Conservation (phyloP, 169 alveolate genomes). For the Babesia bigemina region DNA sequence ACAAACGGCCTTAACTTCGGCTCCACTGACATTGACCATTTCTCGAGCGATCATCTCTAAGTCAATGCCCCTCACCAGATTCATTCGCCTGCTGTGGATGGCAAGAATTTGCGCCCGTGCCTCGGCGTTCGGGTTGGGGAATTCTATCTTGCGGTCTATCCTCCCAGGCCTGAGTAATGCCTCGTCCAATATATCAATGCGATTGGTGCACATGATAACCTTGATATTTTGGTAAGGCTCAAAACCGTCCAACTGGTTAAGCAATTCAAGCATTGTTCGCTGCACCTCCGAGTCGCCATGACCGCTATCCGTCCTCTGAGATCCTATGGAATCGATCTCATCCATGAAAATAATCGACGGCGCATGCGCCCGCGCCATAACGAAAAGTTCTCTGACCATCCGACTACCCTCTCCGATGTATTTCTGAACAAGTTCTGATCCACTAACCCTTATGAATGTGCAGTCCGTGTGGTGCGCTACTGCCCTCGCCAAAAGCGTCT, state of each 20-base stretch:
- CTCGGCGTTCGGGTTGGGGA: slow-evolving; percentile 91
- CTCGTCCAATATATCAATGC: slow-evolving; percentile 98
- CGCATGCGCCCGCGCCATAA: slow-evolving; percentile 96
- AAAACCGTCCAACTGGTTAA: slow-evolving; percentile 99
- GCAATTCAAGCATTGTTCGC: slow-evolving; percentile 89
- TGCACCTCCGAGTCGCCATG: slow-evolving; percentile 96
- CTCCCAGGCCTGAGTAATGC: slow-evolving; percentile 98
- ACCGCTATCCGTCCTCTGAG: slow-evolving; percentile 89
- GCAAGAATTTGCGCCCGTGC: slow-evolving; percentile 94
- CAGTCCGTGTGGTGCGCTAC: slow-evolving; percentile 99
- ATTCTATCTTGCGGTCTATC: slow-evolving; percentile 97
- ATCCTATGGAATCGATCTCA: slow-evolving; percentile 96
- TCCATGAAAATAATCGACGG: slow-evolving; percentile 98
- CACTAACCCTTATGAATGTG: slow-evolving; percentile 98
- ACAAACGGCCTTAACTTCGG: slow-evolving; percentile 99
- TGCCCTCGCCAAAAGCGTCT: slow-evolving; percentile 98
- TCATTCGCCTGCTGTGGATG: slow-evolving; percentile 97
- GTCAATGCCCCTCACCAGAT: slow-evolving; percentile 95
- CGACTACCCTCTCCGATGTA: slow-evolving; percentile 99
- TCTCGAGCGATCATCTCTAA: slow-evolving; percentile 91
- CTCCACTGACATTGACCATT: slow-evolving; percentile 97
- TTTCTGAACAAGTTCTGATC: slow-evolving; percentile 98
- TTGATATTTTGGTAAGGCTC: slow-evolving; percentile 97
- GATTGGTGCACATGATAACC: slow-evolving; percentile 98
- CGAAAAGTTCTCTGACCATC: slow-evolving; percentile 97